Percentiles rank a stretch among this genome's conserved stretches.
Conservation (phyloP, 176 grass and related monocot species). For the Neostapfia colusana region DNA sequence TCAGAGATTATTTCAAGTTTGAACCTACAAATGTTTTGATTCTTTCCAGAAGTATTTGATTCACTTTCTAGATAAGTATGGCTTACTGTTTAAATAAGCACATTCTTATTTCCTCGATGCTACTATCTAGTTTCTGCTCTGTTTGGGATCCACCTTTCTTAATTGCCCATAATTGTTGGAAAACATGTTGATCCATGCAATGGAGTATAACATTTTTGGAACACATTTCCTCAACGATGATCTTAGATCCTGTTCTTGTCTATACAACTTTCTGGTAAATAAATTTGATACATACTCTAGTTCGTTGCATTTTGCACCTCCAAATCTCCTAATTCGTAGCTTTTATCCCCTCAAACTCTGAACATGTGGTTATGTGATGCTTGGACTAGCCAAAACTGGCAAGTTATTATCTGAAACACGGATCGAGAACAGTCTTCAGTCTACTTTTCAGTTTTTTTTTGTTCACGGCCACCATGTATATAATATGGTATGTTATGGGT, state of each 20-base stretch:
- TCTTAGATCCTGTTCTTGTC: not conserved
- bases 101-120: not conserved
- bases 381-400: not conserved
- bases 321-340: not conserved
- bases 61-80: not conserved
- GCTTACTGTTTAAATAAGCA: slow-evolving; percentile 11
- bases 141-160: not conserved
- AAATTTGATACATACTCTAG: not conserved
- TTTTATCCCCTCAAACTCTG: not conserved
- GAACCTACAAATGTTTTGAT: not conserved
- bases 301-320: not conserved
- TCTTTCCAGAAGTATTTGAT: not conserved
- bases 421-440: slow-evolving; percentile 12
- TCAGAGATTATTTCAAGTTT: not conserved
- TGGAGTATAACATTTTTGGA: not conserved
- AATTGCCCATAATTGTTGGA: not conserved
- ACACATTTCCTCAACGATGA: not conserved
- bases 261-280: not conserved
- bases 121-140: not conserved
- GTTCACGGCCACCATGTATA: not conserved
- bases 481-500: too few species aligned
- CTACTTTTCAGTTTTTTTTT: slow-evolving; percentile 15
- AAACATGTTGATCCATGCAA: slow-evolving; percentile 5
- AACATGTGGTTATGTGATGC: not conserved
- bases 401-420: not conserved